Percentiles rank a stretch among this genome's conserved stretches.
phyloP scores from a whole-genome alignment of 129 eudicot genomes.

The Erigeron canadensis region DNA sequence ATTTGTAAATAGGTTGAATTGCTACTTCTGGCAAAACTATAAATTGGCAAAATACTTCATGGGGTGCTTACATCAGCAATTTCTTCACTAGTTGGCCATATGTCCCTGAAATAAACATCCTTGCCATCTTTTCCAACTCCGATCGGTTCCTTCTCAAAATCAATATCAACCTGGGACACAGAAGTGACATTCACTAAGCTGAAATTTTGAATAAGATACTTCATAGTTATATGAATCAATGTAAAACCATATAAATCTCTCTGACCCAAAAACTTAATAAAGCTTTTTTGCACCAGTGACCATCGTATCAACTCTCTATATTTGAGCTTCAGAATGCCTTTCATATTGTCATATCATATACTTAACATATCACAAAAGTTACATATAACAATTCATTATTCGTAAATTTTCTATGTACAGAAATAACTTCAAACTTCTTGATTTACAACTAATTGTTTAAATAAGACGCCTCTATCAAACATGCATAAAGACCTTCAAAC shows the following conservation, averaged over 20 bases:
- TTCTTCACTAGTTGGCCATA: constrained; percentile 91
- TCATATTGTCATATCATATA: background rate
- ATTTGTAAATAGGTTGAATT: no score
- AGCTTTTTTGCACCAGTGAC: background rate
- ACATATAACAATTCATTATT: background rate
- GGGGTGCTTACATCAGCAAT: constrained; percentile 55
- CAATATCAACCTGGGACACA: constrained; percentile 80
- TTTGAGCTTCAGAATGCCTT: background rate
- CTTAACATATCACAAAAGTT: no score
- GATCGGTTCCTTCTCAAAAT: constrained; percentile 93
- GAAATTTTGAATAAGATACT: no score
- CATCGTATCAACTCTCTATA: background rate
- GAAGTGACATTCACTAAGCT: constrained; percentile 6
- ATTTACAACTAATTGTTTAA: background rate
- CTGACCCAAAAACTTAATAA: background rate
- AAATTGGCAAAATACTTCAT: background rate
- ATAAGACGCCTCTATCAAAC: background rate
- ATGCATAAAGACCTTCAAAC: no score
- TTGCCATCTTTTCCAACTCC: constrained; percentile 95
- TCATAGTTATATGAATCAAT: background rate
- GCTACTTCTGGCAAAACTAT: background rate
- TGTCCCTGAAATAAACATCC: constrained; percentile 79
- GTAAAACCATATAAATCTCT: background rate
- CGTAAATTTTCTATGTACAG: background rate
- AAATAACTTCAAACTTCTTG: background rate